Percentiles rank a stretch among this genome's conserved stretches.
phyloP scores from a whole-genome alignment of 1,284 basidiomycete genomes.

The Butyriboletus appendiculatus region DNA sequence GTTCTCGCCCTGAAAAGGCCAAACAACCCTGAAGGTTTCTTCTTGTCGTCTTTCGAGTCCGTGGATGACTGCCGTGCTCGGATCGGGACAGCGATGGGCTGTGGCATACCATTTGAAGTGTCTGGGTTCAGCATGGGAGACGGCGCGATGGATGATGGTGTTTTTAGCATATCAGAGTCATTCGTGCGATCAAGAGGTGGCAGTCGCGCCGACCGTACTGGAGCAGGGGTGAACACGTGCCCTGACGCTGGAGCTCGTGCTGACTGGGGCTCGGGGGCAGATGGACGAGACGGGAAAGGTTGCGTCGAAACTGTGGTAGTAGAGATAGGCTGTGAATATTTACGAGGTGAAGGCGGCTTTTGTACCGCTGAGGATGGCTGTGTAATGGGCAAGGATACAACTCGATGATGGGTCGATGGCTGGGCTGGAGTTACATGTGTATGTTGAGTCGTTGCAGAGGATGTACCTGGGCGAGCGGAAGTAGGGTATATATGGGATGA shows the following conservation, averaged over 20 bases:
- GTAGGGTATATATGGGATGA: constrained; percentile 27
- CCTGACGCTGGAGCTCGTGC: constrained; percentile 20
- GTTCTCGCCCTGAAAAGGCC: constrained; percentile 36
- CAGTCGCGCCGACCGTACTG: constrained; percentile 15
- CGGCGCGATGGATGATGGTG: constrained; percentile 54
- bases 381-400: constrained; percentile 30
- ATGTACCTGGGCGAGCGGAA: constrained; percentile 19
- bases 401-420: constrained; percentile 25
- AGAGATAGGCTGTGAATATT: constrained; percentile 32
- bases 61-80: constrained; percentile 30
- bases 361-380: constrained; percentile 17
- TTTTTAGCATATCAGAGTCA: constrained; percentile 48
- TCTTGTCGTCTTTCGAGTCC: constrained; percentile 37
- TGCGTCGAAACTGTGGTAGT: constrained; percentile 28
- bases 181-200: constrained; percentile 28
- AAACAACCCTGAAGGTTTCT: constrained; percentile 31
- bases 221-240: constrained; percentile 26
- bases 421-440: constrained; percentile 24
- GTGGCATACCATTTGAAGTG: constrained; percentile 5
- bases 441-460: constrained; percentile 23
- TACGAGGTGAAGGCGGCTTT: constrained; percentile 33
- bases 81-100: constrained; percentile 17
- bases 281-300: constrained; percentile 32
- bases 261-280: constrained; percentile 15
- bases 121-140: constrained; percentile 38